Evolutionary conservation across 129 eudicot species (phyloP).

Genomic region (Artemisia argyi): DNA sequence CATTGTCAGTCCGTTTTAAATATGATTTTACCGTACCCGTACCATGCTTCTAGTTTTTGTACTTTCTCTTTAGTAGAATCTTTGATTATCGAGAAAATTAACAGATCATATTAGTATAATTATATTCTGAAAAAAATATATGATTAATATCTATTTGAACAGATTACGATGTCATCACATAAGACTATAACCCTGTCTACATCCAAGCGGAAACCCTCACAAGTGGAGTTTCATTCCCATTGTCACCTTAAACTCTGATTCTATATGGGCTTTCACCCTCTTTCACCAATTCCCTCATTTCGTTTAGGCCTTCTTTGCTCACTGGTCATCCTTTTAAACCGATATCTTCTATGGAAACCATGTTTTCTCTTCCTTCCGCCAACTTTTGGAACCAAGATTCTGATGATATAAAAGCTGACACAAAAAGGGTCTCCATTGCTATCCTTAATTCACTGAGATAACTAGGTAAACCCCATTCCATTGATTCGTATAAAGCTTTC

Average conservation of each 20-base stretch:
- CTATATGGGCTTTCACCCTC: conserved; percentile 42
- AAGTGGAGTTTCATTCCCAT: conserved; percentile 46
- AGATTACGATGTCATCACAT: conserved; percentile 23
- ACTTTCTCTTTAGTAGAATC: conserved; percentile 1
- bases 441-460: conserved; percentile 57
- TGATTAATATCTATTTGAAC: not conserved
- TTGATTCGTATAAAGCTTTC: conserved; percentile 53
- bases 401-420: conserved; percentile 49
- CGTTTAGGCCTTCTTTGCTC: conserved; percentile 39
- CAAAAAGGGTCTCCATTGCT: conserved; percentile 58
- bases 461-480: conserved; percentile 51
- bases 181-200: not conserved
- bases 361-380: conserved; percentile 33
- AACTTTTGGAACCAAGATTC: conserved; percentile 50
- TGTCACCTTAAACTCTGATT: conserved; percentile 40
- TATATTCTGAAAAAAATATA: not conserved
- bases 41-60: not conserved
- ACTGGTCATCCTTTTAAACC: conserved; percentile 38
- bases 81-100: not conserved
- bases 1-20: not conserved
- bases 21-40: not conserved
- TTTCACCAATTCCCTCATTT: conserved; percentile 53
- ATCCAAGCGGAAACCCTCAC: conserved; percentile 48
- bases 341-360: not conserved
- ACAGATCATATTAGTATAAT: not conserved